phyloP scores from a whole-genome alignment of 495 filamentous ascomycete genomes.

The Daldinia concentrica region DNA sequence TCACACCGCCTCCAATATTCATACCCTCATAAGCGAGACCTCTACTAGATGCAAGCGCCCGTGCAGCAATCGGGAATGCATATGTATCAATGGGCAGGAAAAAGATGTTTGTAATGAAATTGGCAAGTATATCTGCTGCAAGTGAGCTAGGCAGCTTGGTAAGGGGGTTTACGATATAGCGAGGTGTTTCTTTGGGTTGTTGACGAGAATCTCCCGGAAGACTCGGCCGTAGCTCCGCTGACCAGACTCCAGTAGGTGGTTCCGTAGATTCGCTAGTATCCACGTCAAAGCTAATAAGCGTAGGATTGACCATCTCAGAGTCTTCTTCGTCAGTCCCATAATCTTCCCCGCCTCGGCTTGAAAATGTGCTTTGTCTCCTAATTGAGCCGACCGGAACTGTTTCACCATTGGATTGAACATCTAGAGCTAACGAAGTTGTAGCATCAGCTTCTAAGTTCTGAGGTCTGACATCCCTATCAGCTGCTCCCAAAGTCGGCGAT shows the following conservation, averaged over 20 bases:
- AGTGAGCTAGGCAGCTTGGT: slow-evolving; percentile 49
- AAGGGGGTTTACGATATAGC: slow-evolving; percentile 52
- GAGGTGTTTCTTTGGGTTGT: slow-evolving; percentile 39
- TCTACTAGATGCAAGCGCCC: slow-evolving; percentile 40
- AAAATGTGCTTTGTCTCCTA: slow-evolving; percentile 49
- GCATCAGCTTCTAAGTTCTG: slow-evolving; percentile 39
- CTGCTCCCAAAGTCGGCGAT: slow-evolving; percentile 43
- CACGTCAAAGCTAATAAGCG: slow-evolving; percentile 66
- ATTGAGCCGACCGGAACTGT: slow-evolving; percentile 41
- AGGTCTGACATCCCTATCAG: slow-evolving; percentile 42
- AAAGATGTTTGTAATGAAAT: slow-evolving; percentile 44
- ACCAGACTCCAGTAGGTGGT: slow-evolving; percentile 59
- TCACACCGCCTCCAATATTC: slow-evolving; percentile 28
- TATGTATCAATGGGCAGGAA: slow-evolving; percentile 48
- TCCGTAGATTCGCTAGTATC: slow-evolving; percentile 58
- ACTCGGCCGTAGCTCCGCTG: slow-evolving; percentile 64
- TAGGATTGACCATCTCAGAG: slow-evolving; percentile 57
- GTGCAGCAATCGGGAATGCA: slow-evolving; percentile 43
- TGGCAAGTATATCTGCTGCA: slow-evolving; percentile 51
- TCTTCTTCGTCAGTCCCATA: slow-evolving; percentile 62
- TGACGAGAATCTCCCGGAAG: slow-evolving; percentile 40
- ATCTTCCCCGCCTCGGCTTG: slow-evolving; percentile 47
- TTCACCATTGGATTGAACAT: slow-evolving; percentile 41
- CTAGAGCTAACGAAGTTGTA: slow-evolving; percentile 33
- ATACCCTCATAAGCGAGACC: slow-evolving; percentile 40